These are phyloP conservation scores for Fusarium aywerte DNA, from an alignment of 2,329 filamentous ascomycete species.

Conservation along the genomic window DNA sequence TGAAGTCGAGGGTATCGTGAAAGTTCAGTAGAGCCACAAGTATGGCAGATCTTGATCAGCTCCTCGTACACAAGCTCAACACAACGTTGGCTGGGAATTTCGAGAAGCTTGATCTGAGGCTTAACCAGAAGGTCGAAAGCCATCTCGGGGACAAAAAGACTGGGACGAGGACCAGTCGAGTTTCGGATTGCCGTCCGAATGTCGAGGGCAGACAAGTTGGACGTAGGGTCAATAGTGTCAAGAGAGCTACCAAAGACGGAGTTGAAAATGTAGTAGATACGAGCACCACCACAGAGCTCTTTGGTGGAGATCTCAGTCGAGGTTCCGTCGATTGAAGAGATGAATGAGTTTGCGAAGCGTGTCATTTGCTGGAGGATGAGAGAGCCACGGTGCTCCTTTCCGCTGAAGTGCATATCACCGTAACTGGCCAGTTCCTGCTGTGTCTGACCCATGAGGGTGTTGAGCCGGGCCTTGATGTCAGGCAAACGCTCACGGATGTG, in stretches of 20 bases:
- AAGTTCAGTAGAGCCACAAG: slow-evolving; percentile 94
- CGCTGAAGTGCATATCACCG: slow-evolving; percentile 96
- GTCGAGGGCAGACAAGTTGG: slow-evolving; percentile 92
- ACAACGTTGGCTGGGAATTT: slow-evolving; percentile 93
- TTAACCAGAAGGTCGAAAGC: slow-evolving; percentile 98
- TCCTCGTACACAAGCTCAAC: slow-evolving; percentile 99
- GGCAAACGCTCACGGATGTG: slow-evolving; percentile 96
- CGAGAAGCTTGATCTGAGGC: slow-evolving; percentile 96
- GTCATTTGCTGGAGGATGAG: slow-evolving; percentile 98
- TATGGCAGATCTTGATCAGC: slow-evolving; percentile 99
- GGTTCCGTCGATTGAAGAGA: slow-evolving; percentile 97
- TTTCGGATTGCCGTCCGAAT: slow-evolving; percentile 98
- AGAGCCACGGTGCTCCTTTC: slow-evolving; percentile 94
- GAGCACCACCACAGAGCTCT: slow-evolving; percentile 91
- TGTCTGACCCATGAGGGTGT: slow-evolving; percentile 99
- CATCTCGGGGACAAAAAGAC: slow-evolving; percentile 96
- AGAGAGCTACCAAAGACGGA: slow-evolving; percentile 97
- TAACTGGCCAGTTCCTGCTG: slow-evolving; percentile 98
- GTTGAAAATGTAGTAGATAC: slow-evolving; percentile 99
- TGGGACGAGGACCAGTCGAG: slow-evolving; percentile 94
- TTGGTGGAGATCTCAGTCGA: slow-evolving; percentile 99
- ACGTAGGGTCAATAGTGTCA: slow-evolving; percentile 95
- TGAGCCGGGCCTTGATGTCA: slow-evolving; percentile 97
- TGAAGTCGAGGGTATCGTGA: slow-evolving; percentile 92
- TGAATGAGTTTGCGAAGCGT: slow-evolving; percentile 96